Conservation (phyloP, 805 yeast species). For the Ogataea wickerhamii region DNA sequence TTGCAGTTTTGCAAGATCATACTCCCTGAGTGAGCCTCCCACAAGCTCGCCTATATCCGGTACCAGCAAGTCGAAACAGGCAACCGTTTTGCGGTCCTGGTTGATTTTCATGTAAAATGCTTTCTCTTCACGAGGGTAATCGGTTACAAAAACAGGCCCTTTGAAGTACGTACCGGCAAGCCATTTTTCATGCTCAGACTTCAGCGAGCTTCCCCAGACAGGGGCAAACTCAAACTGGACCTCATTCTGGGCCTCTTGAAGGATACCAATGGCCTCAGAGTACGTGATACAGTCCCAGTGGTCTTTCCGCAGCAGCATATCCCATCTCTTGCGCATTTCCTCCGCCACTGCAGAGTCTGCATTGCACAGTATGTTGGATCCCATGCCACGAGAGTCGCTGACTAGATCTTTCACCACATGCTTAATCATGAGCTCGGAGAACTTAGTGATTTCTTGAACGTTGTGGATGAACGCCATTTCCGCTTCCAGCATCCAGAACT, state of each 20-base stretch:
- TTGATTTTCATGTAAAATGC: constrained; percentile 88
- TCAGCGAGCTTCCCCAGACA: constrained; percentile 68
- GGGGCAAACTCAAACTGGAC: constrained; percentile 43
- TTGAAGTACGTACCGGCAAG: constrained; percentile 65
- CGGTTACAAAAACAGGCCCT: constrained; percentile 83
- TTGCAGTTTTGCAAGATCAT: constrained; percentile 45
- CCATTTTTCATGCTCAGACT: constrained; percentile 90
- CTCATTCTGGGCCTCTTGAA: constrained; percentile 34
- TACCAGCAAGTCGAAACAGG: constrained; percentile 82
- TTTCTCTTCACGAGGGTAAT: constrained; percentile 75
- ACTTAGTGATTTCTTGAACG: constrained; percentile 56
- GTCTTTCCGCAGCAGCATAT: constrained; percentile 37
- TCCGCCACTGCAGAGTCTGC: constrained; percentile 37
- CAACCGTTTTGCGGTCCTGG: constrained; percentile 56
- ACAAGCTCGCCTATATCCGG: constrained; percentile 92
- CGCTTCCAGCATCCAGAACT: constrained; percentile 97
- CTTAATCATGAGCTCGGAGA: constrained; percentile 71
- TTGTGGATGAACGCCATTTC: constrained; percentile 68
- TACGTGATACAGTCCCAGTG: constrained; percentile 74
- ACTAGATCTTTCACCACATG: constrained; percentile 37
- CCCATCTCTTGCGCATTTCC: constrained; percentile 55
- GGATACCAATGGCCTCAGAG: constrained; percentile 62
- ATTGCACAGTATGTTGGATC: constrained; percentile 35
- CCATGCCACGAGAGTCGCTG: constrained; percentile 25
- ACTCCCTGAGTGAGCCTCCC: constrained; percentile 94